These are phyloP conservation scores for Aspergillus bridgeri DNA, from an alignment of 495 filamentous ascomycete genomes.

Conservation along the genomic window DNA sequence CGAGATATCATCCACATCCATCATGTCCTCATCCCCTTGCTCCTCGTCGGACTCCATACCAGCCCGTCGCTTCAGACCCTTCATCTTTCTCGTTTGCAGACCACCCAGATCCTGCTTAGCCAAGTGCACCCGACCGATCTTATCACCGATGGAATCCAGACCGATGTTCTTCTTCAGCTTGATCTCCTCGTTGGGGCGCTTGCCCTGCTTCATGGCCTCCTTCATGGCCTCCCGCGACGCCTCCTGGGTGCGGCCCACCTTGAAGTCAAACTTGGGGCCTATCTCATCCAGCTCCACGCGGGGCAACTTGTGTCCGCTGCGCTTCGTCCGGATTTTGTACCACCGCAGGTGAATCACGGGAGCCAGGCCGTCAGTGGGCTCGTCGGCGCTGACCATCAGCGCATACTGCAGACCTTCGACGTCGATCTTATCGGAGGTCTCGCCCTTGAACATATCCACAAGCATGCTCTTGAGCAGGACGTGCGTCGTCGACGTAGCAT, in stretches of 20 bases:
- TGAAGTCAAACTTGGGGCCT: slow-evolving; percentile 92
- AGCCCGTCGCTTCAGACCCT: slow-evolving; percentile 82
- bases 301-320: slow-evolving; percentile 79
- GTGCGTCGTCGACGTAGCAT: slow-evolving; percentile 66
- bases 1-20: slow-evolving; percentile 43
- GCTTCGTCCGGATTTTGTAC: slow-evolving; percentile 80
- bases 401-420: slow-evolving; percentile 92
- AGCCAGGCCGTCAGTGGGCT: slow-evolving; percentile 59
- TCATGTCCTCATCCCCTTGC: slow-evolving; percentile 36
- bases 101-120: slow-evolving; percentile 84
- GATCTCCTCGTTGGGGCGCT: slow-evolving; percentile 51
- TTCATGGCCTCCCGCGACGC: slow-evolving; percentile 75
- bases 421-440: slow-evolving; percentile 72
- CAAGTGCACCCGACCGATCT: slow-evolving; percentile 88
- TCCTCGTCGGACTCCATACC: slow-evolving; percentile 49
- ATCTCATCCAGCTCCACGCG: slow-evolving; percentile 93
- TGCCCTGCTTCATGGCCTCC: slow-evolving; percentile 85
- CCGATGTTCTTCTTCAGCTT: slow-evolving; percentile 92
- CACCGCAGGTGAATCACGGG: slow-evolving; percentile 77
- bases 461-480: slow-evolving; percentile 83
- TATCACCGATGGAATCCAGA: slow-evolving; percentile 90
- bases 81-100: slow-evolving; percentile 98
- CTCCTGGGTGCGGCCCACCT: slow-evolving; percentile 73
- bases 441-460: slow-evolving; percentile 84
- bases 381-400: slow-evolving; percentile 73